These are phyloP conservation scores for Aspergillus sp. DNA, from an alignment of 2,329 filamentous ascomycete species.

Conservation along the genomic window DNA sequence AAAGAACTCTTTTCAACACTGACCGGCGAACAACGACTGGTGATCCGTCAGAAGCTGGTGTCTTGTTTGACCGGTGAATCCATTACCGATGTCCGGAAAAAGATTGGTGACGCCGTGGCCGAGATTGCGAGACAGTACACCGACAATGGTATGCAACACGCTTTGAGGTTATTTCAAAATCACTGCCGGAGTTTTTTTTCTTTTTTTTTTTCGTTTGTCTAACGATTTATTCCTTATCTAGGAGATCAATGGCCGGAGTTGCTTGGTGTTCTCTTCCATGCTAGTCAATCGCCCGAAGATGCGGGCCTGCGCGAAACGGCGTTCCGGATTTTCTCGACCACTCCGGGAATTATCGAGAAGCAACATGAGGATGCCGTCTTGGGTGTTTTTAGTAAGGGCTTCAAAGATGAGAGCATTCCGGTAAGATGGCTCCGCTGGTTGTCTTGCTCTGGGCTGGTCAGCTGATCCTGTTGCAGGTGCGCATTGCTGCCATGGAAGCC, in stretches of 20 bases:
- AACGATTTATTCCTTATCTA: conserved; percentile 31
- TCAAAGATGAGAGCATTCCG: conserved; percentile 75
- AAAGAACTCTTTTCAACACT: conserved; percentile 82
- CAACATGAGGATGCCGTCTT: conserved; percentile 89
- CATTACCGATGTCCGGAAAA: conserved; percentile 72
- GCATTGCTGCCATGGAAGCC: conserved; percentile 89
- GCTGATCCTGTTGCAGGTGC: conserved; percentile 52
- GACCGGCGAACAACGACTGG: conserved; percentile 60
- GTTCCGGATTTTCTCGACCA: conserved; percentile 91
- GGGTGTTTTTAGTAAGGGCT: conserved; percentile 80
- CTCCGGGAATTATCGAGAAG: conserved; percentile 89
- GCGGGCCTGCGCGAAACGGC: conserved; percentile 80
- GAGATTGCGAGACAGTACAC: conserved; percentile 92
- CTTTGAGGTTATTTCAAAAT: background rate
- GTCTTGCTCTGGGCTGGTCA: background rate
- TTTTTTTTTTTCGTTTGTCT: conserved; percentile 1
- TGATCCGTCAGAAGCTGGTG: conserved; percentile 76
- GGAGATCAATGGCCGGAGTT: conserved; percentile 85
- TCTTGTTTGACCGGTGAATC: conserved; percentile 66
- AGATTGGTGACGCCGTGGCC: conserved; percentile 94
- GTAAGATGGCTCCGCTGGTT: conserved; percentile 41
- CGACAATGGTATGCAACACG: conserved; percentile 63
- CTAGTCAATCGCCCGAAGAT: conserved; percentile 81
- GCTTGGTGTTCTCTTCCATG: conserved; percentile 73
- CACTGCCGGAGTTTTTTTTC: too few relatives aligned